These are phyloP conservation scores for Ascomycota sp. DNA, from an alignment of 2,329 filamentous ascomycete genomes.

Conservation along the genomic window DNA sequence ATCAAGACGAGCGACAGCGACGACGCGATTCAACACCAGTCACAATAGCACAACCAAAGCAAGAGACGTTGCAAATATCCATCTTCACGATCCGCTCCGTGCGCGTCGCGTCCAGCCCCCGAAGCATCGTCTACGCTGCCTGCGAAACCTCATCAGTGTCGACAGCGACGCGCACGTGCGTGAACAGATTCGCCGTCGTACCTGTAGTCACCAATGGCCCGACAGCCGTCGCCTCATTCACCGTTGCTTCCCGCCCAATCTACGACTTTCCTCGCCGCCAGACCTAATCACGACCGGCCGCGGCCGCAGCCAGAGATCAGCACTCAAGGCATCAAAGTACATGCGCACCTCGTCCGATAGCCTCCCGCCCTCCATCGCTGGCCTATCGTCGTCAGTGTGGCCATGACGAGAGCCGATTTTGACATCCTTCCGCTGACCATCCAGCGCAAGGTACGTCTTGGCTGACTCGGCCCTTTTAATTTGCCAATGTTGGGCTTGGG, in stretches of 20 bases:
- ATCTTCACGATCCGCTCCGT: too few species aligned
- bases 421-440: constrained; percentile 32
- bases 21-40: too few species aligned
- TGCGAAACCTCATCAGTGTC: too few species aligned
- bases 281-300: constrained; percentile 5
- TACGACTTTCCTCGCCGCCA: constrained; percentile 1
- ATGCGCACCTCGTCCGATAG: constrained; percentile 8
- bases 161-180: too few species aligned
- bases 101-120: too few species aligned
- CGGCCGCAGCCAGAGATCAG: constrained; percentile 5
- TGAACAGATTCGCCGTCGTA: too few species aligned
- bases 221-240: too few species aligned
- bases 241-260: constrained; percentile 57
- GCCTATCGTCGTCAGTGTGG: constrained; percentile 8
- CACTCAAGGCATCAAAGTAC: constrained; percentile 5
- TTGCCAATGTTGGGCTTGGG: background rate
- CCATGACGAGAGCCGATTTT: constrained; percentile 20
- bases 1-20: too few species aligned
- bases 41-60: too few species aligned
- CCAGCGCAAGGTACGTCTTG: constrained; percentile 31
- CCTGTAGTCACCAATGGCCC: too few species aligned
- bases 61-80: too few species aligned
- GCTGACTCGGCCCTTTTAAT: constrained; percentile 1
- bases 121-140: too few species aligned
- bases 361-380: constrained; percentile 4